These are phyloP conservation scores for Fraxinus americana DNA, from an alignment of 257 asterid species.

Conservation along the genomic window DNA sequence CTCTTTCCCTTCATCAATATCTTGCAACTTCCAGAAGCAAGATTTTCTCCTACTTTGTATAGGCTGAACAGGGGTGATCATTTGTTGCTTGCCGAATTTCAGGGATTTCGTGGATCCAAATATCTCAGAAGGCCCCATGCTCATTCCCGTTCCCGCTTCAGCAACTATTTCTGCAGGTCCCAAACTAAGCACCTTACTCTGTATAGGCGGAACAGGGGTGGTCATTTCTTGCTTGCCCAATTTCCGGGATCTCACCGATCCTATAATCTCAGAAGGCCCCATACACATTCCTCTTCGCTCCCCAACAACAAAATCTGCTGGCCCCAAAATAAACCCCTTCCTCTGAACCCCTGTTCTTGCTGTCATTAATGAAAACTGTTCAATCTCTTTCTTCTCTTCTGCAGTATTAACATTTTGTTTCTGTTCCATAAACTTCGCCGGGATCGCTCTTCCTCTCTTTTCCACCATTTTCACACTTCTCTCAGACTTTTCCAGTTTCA, in stretches of 20 bases:
- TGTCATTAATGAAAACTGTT: slow-evolving; percentile 34
- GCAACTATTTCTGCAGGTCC: slow-evolving; percentile 64
- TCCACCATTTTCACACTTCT: slow-evolving; percentile 45
- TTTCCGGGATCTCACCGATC: slow-evolving; percentile 39
- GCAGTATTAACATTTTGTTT: slow-evolving; percentile 38
- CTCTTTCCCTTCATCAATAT: slow-evolving; percentile 65
- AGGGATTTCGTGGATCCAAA: slow-evolving; percentile 38
- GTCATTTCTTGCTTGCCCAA: slow-evolving; percentile 41
- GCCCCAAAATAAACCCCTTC: slow-evolving; percentile 86
- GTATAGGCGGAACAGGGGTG: slow-evolving; percentile 56
- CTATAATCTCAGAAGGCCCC: slow-evolving; percentile 77
- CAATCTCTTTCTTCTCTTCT: slow-evolving; percentile 41
- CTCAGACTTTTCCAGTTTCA: slow-evolving; percentile 61
- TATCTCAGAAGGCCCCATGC: slow-evolving; percentile 85
- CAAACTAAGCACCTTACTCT: slow-evolving; percentile 78
- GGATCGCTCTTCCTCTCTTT: slow-evolving; percentile 49
- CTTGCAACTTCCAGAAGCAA: slow-evolving; percentile 71
- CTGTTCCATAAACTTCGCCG: slow-evolving; percentile 73
- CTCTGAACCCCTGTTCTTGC: slow-evolving; percentile 42
- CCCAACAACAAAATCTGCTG: slow-evolving; percentile 56
- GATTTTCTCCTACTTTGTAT: slow-evolving; percentile 66
- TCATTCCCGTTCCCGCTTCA: slow-evolving; percentile 59
- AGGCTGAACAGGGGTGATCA: slow-evolving; percentile 60
- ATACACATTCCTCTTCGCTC: slow-evolving; percentile 68
- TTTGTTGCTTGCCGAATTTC: slow-evolving; percentile 19